Conservation (phyloP, 768 basidiomycete genomes). For the Mycena capillaripes region DNA sequence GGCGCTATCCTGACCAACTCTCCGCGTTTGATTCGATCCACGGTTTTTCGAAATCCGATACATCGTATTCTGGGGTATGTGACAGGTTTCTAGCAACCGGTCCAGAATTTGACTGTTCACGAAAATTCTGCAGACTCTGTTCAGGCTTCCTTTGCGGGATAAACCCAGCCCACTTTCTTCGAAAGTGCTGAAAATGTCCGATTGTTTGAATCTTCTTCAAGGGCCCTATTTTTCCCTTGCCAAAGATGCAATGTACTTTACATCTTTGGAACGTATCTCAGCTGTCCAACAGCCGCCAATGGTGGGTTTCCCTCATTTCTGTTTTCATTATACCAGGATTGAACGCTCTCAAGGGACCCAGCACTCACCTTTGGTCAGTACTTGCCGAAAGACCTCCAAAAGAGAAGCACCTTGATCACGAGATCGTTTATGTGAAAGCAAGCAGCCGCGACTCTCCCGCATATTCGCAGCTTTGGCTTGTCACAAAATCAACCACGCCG, state of each 20-base stretch:
- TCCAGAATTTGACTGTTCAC: background rate
- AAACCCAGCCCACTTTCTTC: conserved; percentile 24
- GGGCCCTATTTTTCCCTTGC: conserved; percentile 31
- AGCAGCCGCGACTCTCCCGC: background rate
- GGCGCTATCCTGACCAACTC: conserved; percentile 35
- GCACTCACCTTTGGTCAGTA: conserved; percentile 20
- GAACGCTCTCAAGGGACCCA: background rate
- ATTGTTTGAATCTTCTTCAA: conserved; percentile 32
- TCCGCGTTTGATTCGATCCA: conserved; percentile 27
- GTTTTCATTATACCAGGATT: background rate
- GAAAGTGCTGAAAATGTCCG: conserved; percentile 6
- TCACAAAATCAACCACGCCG: conserved; percentile 22
- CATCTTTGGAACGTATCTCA: conserved; percentile 23
- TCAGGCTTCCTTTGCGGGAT: conserved; percentile 36
- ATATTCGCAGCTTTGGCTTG: conserved; percentile 27
- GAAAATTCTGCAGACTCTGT: conserved; percentile 34
- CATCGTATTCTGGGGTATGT: conserved; percentile 26
- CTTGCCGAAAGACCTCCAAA: background rate
- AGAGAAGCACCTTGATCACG: background rate
- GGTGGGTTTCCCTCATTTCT: conserved; percentile 8
- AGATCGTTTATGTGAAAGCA: conserved; percentile 5
- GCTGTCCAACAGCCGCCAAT: conserved; percentile 10
- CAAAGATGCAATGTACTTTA: conserved; percentile 34
- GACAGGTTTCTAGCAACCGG: background rate
- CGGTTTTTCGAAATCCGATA: conserved; percentile 31